phyloP scores from a whole-genome alignment of 257 asterid genomes.

The Nicotiana noctiflora region DNA sequence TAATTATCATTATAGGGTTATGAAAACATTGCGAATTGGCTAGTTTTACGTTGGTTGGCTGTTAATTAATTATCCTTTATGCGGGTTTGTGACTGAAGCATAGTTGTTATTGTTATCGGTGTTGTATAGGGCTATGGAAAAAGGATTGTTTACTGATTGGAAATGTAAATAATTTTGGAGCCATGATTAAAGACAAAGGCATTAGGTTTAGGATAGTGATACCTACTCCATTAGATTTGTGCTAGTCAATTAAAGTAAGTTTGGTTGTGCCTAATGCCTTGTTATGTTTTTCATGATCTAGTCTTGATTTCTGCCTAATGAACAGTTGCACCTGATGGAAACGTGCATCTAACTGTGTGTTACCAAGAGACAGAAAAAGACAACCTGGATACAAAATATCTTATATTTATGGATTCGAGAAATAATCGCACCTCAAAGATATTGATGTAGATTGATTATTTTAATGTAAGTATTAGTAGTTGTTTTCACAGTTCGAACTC shows the following conservation, averaged over 20 bases:
- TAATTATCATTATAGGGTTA: neutral
- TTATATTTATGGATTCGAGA: no score
- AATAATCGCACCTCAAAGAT: no score
- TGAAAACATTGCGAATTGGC: no score
- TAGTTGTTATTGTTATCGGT: no score
- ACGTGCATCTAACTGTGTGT: neutral
- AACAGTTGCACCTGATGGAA: neutral
- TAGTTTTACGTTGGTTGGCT: no score
- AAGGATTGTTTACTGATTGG: neutral
- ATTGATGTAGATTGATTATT: fast-evolving
- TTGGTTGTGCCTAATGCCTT: neutral
- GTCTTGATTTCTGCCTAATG: neutral
- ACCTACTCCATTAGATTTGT: neutral
- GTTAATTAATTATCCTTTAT: no score
- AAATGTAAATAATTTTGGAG: neutral
- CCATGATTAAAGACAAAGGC: neutral
- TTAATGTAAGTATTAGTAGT: no score
- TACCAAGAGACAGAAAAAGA: neutral
- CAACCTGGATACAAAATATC: no score
- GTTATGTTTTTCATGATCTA: neutral
- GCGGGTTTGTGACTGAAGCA: neutral
- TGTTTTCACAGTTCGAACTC: no score
- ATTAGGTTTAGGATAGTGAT: neutral
- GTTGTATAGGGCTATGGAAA: neutral
- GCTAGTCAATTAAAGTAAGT: neutral